phyloP scores from a whole-genome alignment of 2,329 filamentous ascomycete species.

The Bipolaris zeicola region DNA sequence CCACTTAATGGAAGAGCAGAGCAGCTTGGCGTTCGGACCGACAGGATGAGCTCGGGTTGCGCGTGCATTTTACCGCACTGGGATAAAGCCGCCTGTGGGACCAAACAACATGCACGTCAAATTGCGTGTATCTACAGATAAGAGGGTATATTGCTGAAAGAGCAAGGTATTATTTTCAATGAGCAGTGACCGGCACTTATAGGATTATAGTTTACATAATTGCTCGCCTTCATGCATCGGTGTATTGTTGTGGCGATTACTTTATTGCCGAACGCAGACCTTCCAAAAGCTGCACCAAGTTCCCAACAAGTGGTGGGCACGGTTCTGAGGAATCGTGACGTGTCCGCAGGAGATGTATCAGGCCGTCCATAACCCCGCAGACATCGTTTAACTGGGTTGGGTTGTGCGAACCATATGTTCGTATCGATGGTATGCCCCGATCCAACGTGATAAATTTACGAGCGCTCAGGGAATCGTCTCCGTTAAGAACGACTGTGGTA shows the following conservation, averaged over 20 bases:
- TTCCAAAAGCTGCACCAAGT: conserved; percentile 67
- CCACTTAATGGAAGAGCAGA: not conserved
- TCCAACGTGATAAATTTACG: conserved; percentile 64
- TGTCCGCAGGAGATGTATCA: conserved; percentile 64
- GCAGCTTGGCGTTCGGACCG: not conserved
- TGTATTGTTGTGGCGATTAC: conserved; percentile 12
- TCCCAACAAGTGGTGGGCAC: conserved; percentile 68
- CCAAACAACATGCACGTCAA: no score
- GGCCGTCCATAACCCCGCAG: conserved; percentile 62
- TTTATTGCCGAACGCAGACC: conserved; percentile 61
- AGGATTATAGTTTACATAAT: not conserved
- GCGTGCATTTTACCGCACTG: not conserved
- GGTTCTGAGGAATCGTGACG: conserved; percentile 47
- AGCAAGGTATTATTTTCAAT: not conserved
- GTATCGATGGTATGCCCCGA: conserved; percentile 60
- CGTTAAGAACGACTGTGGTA: conserved; percentile 58
- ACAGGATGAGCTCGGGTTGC: not conserved
- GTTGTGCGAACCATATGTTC: conserved; percentile 27
- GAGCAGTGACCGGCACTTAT: no score
- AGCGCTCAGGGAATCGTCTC: conserved; percentile 58
- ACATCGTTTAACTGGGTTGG: conserved; percentile 59
- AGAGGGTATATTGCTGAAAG: no score
- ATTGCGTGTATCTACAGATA: no score
- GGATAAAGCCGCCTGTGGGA: not conserved
- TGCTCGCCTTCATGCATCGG: not conserved